These are phyloP conservation scores for Mallotus japonicus DNA, from an alignment of 441 rosid genomes.

Conservation along the genomic window DNA sequence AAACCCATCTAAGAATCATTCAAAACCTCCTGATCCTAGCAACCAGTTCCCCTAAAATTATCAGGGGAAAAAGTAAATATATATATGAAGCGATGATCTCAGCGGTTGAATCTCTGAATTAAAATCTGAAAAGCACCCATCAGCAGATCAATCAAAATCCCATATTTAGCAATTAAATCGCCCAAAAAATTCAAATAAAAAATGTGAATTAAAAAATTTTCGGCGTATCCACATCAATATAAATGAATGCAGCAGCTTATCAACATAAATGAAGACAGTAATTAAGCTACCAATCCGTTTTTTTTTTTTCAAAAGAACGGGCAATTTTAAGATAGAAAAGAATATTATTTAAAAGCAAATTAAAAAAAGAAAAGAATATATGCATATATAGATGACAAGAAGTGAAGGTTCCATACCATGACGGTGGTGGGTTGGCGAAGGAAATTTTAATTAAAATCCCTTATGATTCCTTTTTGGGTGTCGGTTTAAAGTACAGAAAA, in stretches of 20 bases:
- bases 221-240: conserved; percentile 5
- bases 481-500: conserved; percentile 6
- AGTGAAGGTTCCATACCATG: conserved; percentile 37
- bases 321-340: not conserved
- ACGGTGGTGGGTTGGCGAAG: not conserved
- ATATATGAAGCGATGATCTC: conserved; percentile 14
- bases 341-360: not conserved
- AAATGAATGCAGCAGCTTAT: conserved; percentile 16
- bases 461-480: conserved; percentile 14
- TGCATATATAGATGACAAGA: conserved; percentile 10
- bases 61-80: not conserved
- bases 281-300: conserved; percentile 19
- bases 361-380: not conserved
- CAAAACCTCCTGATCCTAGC: conserved; percentile 16
- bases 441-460: conserved; percentile 13
- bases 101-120: conserved; percentile 23
- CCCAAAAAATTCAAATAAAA: conserved; percentile 17
- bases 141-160: conserved; percentile 38
- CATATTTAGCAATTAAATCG: not conserved
- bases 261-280: conserved; percentile 14
- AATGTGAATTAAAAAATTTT: conserved; percentile 8
- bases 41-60: conserved; percentile 16
- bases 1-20: conserved; percentile 17
- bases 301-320: not conserved
- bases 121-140: conserved; percentile 27